phyloP scores from a whole-genome alignment of 164 flowering plant species.

The Paratinospora sagittata region DNA sequence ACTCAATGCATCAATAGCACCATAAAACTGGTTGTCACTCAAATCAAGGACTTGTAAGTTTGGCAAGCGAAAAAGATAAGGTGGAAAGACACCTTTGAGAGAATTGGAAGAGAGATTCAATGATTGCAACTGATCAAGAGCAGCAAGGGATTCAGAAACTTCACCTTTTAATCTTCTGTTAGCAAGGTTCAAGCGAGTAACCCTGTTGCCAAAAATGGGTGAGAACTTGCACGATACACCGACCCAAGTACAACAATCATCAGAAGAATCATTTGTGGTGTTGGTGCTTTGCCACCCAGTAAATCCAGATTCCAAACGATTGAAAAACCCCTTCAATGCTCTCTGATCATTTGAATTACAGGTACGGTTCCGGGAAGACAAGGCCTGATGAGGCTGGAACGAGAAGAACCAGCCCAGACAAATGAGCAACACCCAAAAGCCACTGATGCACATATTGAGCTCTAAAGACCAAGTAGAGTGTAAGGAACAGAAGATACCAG shows the following conservation, averaged over 20 bases:
- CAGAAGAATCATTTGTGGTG: not conserved
- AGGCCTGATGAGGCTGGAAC: not conserved
- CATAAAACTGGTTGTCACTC: constrained; percentile 15
- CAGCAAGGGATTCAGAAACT: constrained; percentile 15
- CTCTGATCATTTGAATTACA: constrained; percentile 17
- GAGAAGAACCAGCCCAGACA: not conserved
- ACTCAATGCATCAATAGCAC: not conserved
- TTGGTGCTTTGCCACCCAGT: constrained; percentile 11
- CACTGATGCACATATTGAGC: not conserved
- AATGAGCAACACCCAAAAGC: not conserved
- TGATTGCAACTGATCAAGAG: constrained; percentile 16
- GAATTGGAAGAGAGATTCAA: constrained; percentile 22
- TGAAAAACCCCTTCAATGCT: constrained; percentile 14
- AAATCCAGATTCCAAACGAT: constrained; percentile 7
- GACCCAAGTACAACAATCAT: constrained; percentile 16
- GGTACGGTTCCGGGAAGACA: constrained; percentile 9
- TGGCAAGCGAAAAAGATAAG: constrained; percentile 12
- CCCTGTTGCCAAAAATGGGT: constrained; percentile 10
- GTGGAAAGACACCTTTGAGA: constrained; percentile 15
- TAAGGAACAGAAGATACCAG: not conserved
- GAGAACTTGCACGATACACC: constrained; percentile 15
- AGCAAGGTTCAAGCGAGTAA: constrained; percentile 15
- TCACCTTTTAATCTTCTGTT: constrained; percentile 8
- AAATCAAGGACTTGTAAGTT: constrained; percentile 21
- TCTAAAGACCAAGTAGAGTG: too few species aligned